These are phyloP conservation scores for Fusarium poae DNA, from an alignment of 2,329 filamentous ascomycete genomes.

Conservation along the genomic window DNA sequence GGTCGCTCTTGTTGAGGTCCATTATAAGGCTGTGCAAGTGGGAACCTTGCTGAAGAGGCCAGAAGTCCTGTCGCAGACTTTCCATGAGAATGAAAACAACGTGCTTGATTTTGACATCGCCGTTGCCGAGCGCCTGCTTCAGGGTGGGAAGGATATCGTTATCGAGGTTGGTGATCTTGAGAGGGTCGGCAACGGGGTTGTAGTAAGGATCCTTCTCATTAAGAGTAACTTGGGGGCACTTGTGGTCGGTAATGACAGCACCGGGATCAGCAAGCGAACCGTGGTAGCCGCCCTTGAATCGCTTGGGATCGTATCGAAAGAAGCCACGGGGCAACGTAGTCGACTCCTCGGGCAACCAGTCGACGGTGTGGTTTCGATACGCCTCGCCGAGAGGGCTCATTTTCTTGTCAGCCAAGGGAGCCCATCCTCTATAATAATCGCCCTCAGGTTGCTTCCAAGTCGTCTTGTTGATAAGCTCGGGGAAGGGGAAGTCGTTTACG, in stretches of 20 bases:
- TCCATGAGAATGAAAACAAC: slow-evolving; percentile 60
- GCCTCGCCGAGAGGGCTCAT: slow-evolving; percentile 42
- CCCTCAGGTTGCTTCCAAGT: slow-evolving; percentile 48
- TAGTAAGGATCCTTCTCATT: slow-evolving; percentile 53
- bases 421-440: slow-evolving; percentile 54
- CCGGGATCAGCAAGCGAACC: slow-evolving; percentile 27
- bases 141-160: slow-evolving; percentile 51
- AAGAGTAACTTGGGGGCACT: slow-evolving; percentile 33
- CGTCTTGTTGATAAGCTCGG: slow-evolving; percentile 45
- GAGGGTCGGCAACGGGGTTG: slow-evolving; percentile 55
- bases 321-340: slow-evolving; percentile 48
- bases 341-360: slow-evolving; percentile 49
- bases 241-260: slow-evolving; percentile 11
- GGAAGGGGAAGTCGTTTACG: slow-evolving; percentile 50
- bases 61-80: slow-evolving; percentile 60
- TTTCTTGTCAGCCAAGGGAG: slow-evolving; percentile 39
- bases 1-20: slow-evolving; percentile 34
- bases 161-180: slow-evolving; percentile 58
- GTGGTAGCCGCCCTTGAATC: slow-evolving; percentile 43
- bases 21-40: slow-evolving; percentile 54
- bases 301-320: slow-evolving; percentile 47
- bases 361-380: slow-evolving; percentile 46
- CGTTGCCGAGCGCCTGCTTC: slow-evolving; percentile 45
- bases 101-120: slow-evolving; percentile 58
- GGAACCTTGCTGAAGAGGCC: slow-evolving; percentile 58